Evolutionary conservation across 495 filamentous ascomycete species (phyloP).

Genomic region (Immersiella caudata): DNA sequence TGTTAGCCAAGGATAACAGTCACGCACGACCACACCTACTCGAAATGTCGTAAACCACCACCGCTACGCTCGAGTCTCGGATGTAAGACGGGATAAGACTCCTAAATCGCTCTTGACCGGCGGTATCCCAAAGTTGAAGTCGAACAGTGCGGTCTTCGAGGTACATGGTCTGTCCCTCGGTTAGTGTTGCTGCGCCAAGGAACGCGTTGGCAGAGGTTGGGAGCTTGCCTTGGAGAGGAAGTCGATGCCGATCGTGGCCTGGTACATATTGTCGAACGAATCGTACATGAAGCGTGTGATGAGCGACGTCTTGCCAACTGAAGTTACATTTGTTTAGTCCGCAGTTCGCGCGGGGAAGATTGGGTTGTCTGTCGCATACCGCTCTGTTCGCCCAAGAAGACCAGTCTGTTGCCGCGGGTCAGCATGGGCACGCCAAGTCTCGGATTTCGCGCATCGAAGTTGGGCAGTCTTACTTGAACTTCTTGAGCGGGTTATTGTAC

Average conservation of each 20-base stretch:
- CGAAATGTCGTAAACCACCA: conserved; percentile 99
- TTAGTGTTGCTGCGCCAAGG: conserved; percentile 26
- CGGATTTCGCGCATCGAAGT: background rate
- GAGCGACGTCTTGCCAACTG: conserved; percentile 97
- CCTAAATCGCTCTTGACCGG: conserved; percentile 95
- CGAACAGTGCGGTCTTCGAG: conserved; percentile 97
- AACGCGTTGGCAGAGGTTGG: background rate
- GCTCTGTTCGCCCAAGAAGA: conserved; percentile 97
- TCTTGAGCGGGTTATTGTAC: conserved; percentile 99
- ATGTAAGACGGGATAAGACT: conserved; percentile 98
- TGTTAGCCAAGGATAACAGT: background rate
- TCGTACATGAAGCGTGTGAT: conserved; percentile 99
- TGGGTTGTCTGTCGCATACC: conserved; percentile 59
- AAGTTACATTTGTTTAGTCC: conserved; percentile 25
- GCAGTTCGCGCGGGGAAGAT: conserved; percentile 2
- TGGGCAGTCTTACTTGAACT: conserved; percentile 78
- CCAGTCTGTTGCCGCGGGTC: conserved; percentile 62
- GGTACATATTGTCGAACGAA: conserved; percentile 99
- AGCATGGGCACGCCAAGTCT: conserved; percentile 7
- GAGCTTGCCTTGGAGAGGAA: conserved; percentile 89
- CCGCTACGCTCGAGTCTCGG: conserved; percentile 92
- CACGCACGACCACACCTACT: conserved; percentile 47
- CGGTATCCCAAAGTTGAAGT: conserved; percentile 97
- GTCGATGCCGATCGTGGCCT: conserved; percentile 98
- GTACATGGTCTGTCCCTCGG: conserved; percentile 83